A percentile compares a stretch with the other conserved stretches of the same genome.
These are phyloP conservation scores for Teratosphaeria nubilosa DNA, from an alignment of 2,329 filamentous ascomycete genomes.

Conservation along the genomic window DNA sequence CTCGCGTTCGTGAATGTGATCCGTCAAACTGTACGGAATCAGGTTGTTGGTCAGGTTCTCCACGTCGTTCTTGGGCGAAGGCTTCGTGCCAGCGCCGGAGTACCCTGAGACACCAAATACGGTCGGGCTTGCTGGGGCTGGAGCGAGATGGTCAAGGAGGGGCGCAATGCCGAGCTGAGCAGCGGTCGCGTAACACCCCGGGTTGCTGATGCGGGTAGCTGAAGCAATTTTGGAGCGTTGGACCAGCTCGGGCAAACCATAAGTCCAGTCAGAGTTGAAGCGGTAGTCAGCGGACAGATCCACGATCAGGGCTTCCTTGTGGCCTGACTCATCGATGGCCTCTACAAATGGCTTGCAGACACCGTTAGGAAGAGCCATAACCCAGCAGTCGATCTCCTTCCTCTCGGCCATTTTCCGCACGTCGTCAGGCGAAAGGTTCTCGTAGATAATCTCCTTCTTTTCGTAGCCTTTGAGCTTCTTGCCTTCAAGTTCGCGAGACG, in stretches of 20 bases:
- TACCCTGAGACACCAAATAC: constrained; percentile 91
- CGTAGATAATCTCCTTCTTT: constrained; percentile 86
- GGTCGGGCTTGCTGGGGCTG: constrained; percentile 54
- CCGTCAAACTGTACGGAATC: constrained; percentile 81
- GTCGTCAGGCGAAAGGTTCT: constrained; percentile 80
- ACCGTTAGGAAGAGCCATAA: constrained; percentile 92
- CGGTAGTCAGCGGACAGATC: constrained; percentile 96
- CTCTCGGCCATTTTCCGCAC: constrained; percentile 73
- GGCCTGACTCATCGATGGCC: constrained; percentile 63
- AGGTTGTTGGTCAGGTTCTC: constrained; percentile 75
- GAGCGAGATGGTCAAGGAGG: constrained; percentile 62
- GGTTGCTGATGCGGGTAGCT: constrained; percentile 77
- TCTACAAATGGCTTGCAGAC: constrained; percentile 92
- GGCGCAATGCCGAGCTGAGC: constrained; percentile 84
- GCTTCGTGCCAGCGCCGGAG: constrained; percentile 90
- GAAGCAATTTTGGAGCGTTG: constrained; percentile 65
- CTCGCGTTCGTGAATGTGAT: constrained; percentile 91
- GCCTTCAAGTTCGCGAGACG: constrained; percentile 81
- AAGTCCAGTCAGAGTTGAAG: constrained; percentile 77
- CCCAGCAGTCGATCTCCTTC: constrained; percentile 86
- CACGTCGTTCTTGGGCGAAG: constrained; percentile 86
- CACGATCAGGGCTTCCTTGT: constrained; percentile 63
- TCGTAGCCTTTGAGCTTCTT: constrained; percentile 80
- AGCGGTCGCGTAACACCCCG: constrained; percentile 90
- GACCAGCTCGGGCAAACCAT: constrained; percentile 79